A percentile compares a stretch with the other conserved stretches of the same genome.
Conservation (phyloP, 768 basidiomycete genomes). For the Russula emetica region DNA sequence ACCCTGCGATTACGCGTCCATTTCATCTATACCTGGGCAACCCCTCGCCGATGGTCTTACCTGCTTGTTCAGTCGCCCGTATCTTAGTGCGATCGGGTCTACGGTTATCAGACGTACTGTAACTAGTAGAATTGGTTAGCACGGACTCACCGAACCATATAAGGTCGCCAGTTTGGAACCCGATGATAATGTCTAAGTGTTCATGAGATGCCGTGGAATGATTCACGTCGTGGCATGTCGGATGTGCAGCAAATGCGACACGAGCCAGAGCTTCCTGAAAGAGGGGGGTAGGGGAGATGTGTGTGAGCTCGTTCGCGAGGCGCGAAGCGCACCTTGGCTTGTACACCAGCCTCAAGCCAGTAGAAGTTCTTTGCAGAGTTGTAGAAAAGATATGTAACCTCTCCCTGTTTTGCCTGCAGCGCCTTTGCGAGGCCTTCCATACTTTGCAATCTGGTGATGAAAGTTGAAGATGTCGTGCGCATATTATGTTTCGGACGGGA, state of each 20-base stretch:
- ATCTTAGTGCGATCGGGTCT: slow-evolving; percentile 80
- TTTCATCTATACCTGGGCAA: neutral
- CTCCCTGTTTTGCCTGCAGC: slow-evolving; percentile 77
- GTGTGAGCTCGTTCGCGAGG: neutral
- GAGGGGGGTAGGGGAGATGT: neutral
- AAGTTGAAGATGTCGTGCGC: slow-evolving; percentile 85
- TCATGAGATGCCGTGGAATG: slow-evolving; percentile 69
- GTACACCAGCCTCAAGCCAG: slow-evolving; percentile 84
- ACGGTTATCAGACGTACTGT: slow-evolving; percentile 8
- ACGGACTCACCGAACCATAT: slow-evolving; percentile 78
- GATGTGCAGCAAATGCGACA: slow-evolving; percentile 80
- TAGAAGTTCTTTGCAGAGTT: slow-evolving; percentile 79
- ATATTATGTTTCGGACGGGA: slow-evolving; percentile 88
- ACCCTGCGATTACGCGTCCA: slow-evolving; percentile 45
- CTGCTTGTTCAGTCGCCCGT: slow-evolving; percentile 85
- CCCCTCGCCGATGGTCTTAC: slow-evolving; percentile 36
- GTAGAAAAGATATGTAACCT: slow-evolving; percentile 81
- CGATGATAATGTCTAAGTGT: slow-evolving; percentile 83
- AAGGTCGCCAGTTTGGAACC: slow-evolving; percentile 92
- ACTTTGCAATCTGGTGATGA: slow-evolving; percentile 82
- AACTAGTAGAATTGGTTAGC: slow-evolving; percentile 9
- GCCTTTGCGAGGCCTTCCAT: slow-evolving; percentile 69
- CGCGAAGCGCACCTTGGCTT: slow-evolving; percentile 60
- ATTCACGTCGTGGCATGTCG: slow-evolving; percentile 91
- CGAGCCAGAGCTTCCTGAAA: slow-evolving; percentile 78